phyloP scores from a whole-genome alignment of 495 filamentous ascomycete genomes.

The Aspergillus taichungensis region DNA sequence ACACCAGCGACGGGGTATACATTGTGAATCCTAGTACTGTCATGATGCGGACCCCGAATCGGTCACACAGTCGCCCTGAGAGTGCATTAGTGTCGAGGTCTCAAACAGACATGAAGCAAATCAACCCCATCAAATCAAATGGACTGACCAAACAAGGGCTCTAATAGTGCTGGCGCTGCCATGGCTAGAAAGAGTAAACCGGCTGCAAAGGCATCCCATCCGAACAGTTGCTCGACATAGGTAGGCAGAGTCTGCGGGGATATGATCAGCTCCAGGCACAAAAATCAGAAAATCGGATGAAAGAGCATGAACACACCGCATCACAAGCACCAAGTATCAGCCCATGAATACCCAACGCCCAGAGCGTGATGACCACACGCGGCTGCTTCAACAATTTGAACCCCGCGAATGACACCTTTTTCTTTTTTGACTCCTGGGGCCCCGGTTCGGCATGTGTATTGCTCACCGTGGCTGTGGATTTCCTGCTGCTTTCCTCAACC shows the following conservation, averaged over 20 bases:
- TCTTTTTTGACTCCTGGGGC: background rate
- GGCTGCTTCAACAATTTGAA: conserved; percentile 7
- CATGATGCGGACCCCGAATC: conserved; percentile 37
- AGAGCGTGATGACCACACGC: conserved; percentile 10
- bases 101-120: conserved; percentile 16
- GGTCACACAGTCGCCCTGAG: conserved; percentile 41
- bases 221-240: conserved; percentile 49
- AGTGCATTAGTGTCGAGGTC: conserved; percentile 5
- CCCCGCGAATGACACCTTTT: background rate
- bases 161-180: conserved; percentile 48
- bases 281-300: background rate
- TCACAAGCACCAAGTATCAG: conserved; percentile 13
- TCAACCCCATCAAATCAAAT: background rate
- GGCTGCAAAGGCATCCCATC: conserved; percentile 54
- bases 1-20: conserved; percentile 38
- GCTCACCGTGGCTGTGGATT: no score
- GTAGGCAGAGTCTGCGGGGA: conserved; percentile 40
- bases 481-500: no score
- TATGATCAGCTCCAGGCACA: background rate
- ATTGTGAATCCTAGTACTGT: conserved; percentile 38
- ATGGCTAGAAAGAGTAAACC: conserved; percentile 63
- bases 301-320: conserved; percentile 7
- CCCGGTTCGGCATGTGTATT: background rate
- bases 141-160: conserved; percentile 28
- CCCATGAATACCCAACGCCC: conserved; percentile 10